Conservation (phyloP, 345 rosid genomes). For the Ceriops decandra region DNA sequence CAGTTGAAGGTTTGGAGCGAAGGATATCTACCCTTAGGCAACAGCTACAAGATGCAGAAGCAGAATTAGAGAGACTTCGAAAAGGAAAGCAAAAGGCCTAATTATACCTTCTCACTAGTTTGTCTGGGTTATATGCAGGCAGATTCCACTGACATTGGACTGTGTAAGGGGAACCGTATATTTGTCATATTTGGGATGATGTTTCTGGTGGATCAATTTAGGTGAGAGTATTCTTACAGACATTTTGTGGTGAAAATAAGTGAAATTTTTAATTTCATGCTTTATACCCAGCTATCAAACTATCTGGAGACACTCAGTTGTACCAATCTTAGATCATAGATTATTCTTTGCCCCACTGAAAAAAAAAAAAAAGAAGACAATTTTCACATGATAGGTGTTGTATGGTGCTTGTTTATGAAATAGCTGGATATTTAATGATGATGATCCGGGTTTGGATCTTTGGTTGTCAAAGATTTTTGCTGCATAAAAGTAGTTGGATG, state of each 20-base stretch:
- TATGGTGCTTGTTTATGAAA: too few species aligned
- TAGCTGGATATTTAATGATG: too few species aligned
- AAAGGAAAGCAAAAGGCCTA: constrained; percentile 56
- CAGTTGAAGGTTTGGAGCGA: constrained; percentile 55
- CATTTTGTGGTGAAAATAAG: constrained; percentile 3
- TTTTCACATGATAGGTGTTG: not conserved
- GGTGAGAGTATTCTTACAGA: constrained; percentile 4
- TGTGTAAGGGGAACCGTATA: not conserved
- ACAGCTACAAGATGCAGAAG: constrained; percentile 66
- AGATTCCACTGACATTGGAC: constrained; percentile 7
- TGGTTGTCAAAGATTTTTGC: too few species aligned
- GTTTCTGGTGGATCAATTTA: constrained; percentile 15
- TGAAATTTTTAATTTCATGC: not conserved
- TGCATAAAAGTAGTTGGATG: too few species aligned
- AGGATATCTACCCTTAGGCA: constrained; percentile 47
- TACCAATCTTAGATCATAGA: constrained; percentile 3
- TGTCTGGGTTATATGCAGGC: constrained; percentile 4
- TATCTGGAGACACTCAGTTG: not conserved
- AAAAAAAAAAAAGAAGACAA: not conserved
- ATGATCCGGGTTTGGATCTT: too few species aligned
- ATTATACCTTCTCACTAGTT: constrained; percentile 6
- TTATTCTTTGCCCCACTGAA: not conserved
- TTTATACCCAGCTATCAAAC: not conserved
- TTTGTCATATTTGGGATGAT: constrained; percentile 7
- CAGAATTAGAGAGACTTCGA: constrained; percentile 53